Conservation (phyloP, 495 filamentous ascomycete genomes). For the Trichoderma orchidacearum region DNA sequence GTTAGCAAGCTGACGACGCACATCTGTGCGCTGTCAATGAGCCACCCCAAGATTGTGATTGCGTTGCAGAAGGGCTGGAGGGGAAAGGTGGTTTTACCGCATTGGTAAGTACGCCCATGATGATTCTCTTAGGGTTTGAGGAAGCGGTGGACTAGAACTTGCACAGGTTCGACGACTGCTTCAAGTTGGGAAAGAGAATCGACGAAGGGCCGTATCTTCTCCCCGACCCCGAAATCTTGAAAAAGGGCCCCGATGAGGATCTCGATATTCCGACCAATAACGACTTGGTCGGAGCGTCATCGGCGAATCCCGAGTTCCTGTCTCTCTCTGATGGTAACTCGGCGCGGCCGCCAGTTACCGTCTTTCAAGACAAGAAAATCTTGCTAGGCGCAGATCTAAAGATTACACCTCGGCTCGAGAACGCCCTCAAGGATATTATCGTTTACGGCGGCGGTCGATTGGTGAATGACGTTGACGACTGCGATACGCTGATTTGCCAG, state of each 20-base stretch:
- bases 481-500: slow-evolving; percentile 74
- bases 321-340: slow-evolving; percentile 21
- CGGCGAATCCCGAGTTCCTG: slow-evolving; percentile 44
- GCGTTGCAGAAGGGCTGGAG: slow-evolving; percentile 48
- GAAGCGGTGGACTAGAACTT: slow-evolving; percentile 11
- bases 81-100: slow-evolving; percentile 80
- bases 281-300: slow-evolving; percentile 60
- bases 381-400: slow-evolving; percentile 59
- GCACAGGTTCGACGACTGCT: slow-evolving; percentile 84
- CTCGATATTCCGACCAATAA: slow-evolving; percentile 41
- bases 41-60: slow-evolving; percentile 54
- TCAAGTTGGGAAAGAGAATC: slow-evolving; percentile 79
- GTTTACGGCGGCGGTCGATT: slow-evolving; percentile 52
- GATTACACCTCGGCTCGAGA: slow-evolving; percentile 48
- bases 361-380: slow-evolving; percentile 52
- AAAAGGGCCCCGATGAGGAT: slow-evolving; percentile 35
- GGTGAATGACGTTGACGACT: slow-evolving; percentile 49
- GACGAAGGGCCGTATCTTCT: slow-evolving; percentile 77
- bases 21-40: slow-evolving; percentile 68
- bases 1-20: slow-evolving; percentile 70
- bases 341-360: slow-evolving; percentile 27
- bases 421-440: slow-evolving; percentile 58
- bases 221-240: slow-evolving; percentile 71
- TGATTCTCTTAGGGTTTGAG: neutral
- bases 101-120: slow-evolving; percentile 49